These are phyloP conservation scores for Nymphaea thermarum DNA, from an alignment of 164 flowering plant species.

Conservation along the genomic window DNA sequence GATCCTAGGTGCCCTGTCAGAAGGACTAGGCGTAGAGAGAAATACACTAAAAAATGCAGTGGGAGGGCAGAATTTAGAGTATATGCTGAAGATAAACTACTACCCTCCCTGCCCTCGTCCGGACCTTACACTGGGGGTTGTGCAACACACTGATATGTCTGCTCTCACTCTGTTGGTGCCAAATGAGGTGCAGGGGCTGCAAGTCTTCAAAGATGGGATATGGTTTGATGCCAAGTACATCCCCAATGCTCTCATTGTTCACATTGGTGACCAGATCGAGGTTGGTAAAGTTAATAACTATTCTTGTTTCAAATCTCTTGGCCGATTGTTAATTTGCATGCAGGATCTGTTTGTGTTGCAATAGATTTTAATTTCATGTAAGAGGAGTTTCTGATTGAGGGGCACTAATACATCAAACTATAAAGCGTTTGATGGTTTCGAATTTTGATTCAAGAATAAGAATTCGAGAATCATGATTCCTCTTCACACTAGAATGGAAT, in stretches of 20 bases:
- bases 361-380: too few relatives aligned
- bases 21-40: conserved; percentile 30
- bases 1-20: conserved; percentile 25
- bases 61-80: conserved; percentile 29
- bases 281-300: conserved; percentile 3
- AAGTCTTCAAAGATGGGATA: conserved; percentile 19
- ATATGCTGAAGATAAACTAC: conserved; percentile 16
- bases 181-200: conserved; percentile 35
- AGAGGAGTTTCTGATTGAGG: too few relatives aligned
- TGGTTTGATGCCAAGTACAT: conserved; percentile 26
- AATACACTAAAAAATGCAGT: conserved; percentile 14
- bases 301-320: too few relatives aligned
- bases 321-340: too few relatives aligned
- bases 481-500: too few relatives aligned
- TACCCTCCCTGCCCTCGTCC: conserved; percentile 44
- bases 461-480: too few relatives aligned
- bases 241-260: conserved; percentile 26
- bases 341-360: too few relatives aligned
- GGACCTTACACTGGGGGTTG: conserved; percentile 33
- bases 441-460: too few relatives aligned
- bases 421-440: too few relatives aligned
- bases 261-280: conserved; percentile 34
- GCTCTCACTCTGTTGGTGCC: conserved; percentile 26
- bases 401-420: too few relatives aligned
- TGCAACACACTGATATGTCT: conserved; percentile 29